Percentiles rank a stretch among this genome's conserved stretches.
Conservation (phyloP, 192 early-diverging fungal genomes). For the Backusella morwellensis region DNA sequence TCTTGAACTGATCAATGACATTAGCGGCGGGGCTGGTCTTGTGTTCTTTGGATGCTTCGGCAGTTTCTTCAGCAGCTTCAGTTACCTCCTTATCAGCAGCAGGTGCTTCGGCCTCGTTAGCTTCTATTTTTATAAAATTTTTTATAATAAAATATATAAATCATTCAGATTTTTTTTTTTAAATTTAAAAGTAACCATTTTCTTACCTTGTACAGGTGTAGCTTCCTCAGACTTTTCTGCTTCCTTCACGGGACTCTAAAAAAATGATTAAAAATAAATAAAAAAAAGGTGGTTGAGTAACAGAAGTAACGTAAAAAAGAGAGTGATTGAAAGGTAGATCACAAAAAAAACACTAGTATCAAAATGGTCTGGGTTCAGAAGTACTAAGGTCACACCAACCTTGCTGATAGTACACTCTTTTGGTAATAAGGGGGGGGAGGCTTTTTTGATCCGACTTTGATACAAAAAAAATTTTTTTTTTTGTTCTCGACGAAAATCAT, state of each 20-base stretch:
- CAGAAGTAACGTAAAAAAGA: neutral
- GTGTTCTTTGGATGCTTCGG: constrained; percentile 13
- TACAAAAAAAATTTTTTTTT: neutral
- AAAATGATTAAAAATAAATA: neutral
- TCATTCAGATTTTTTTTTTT: constrained; percentile 1
- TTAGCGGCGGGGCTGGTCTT: neutral
- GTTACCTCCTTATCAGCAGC: constrained; percentile 5
- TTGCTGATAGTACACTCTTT: constrained; percentile 11
- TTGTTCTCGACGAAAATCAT: neutral
- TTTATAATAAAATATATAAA: neutral
- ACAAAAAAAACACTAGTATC: neutral
- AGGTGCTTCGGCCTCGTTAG: neutral
- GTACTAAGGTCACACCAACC: constrained; percentile 1
- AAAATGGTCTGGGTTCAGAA: neutral
- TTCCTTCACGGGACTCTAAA: constrained; percentile 17
- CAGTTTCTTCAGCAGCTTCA: constrained; percentile 14
- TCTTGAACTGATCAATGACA: constrained; percentile 27
- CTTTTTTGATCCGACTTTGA: neutral
- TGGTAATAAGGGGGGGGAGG: neutral
- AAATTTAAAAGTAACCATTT: neutral
- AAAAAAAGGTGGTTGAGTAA: neutral
- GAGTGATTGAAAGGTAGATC: constrained; percentile 12
- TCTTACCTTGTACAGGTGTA: neutral
- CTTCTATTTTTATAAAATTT: neutral
- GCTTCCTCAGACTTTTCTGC: constrained; percentile 7